Evolutionary conservation across 768 basidiomycete species (phyloP).

Genomic region (Hygrophoropsis aurantiaca): DNA sequence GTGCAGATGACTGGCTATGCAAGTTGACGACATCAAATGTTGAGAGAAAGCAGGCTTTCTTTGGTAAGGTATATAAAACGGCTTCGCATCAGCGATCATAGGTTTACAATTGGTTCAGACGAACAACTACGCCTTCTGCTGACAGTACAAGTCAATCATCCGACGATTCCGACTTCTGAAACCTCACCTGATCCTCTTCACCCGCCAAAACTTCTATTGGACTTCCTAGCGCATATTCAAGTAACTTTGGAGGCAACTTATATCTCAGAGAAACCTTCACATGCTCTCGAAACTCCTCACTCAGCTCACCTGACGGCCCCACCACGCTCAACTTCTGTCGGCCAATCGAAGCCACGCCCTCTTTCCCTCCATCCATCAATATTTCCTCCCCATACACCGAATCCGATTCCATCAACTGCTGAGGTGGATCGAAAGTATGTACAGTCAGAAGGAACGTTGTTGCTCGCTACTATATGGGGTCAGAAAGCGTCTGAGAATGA

Average conservation of each 20-base stretch:
- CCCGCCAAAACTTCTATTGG: slow-evolving; percentile 43
- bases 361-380: slow-evolving; percentile 57
- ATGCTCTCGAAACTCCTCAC: slow-evolving; percentile 35
- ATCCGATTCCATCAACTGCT: slow-evolving; percentile 74
- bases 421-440: slow-evolving; percentile 77
- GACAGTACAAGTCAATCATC: slow-evolving; percentile 33
- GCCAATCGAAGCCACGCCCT: slow-evolving; percentile 34
- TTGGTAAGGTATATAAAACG: slow-evolving; percentile 49
- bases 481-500: slow-evolving; percentile 51
- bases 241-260: slow-evolving; percentile 82
- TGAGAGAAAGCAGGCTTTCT: slow-evolving; percentile 70
- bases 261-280: slow-evolving; percentile 51
- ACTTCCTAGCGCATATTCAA: slow-evolving; percentile 69
- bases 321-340: slow-evolving; percentile 53
- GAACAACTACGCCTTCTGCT: slow-evolving; percentile 55
- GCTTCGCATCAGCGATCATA: slow-evolving; percentile 9
- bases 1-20: slow-evolving; percentile 56
- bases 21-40: slow-evolving; percentile 39
- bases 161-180: slow-evolving; percentile 25
- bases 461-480: slow-evolving; percentile 77
- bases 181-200: slow-evolving; percentile 25
- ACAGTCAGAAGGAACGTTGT: slow-evolving; percentile 71
- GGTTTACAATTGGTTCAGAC: slow-evolving; percentile 37
- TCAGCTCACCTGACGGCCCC: slow-evolving; percentile 41
- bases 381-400: slow-evolving; percentile 80